Evolutionary conservation across 495 filamentous ascomycete genomes (phyloP), one percentile per base, ranked within the genome.

Genomic region (Aspergillus panamensis): DNA sequence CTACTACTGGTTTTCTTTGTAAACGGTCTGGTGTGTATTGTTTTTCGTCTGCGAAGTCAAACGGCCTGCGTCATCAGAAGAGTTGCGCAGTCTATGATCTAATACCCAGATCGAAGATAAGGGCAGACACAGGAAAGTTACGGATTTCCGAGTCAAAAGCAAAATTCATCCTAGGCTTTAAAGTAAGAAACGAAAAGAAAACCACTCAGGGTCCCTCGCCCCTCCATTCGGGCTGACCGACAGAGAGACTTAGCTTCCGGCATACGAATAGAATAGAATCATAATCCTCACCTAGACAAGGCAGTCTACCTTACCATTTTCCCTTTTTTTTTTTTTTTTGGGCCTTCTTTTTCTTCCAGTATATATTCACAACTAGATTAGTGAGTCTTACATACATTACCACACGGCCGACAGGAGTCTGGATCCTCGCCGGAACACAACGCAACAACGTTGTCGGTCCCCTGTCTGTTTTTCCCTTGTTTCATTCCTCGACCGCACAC

Each of bases 401-500:
- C 17, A n/a, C 6, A 13, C n/a, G 42, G 7, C 16, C 42, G 14
- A 45, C 8, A 45, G 42, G 42, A 45, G 42, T 45, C 42, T 45
- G 42, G 42, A 45, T 19, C 14, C n/a, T 44, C 14, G 42, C 42
- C 5, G n/a, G 45, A 19, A 48, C 21, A 30, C 47, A 13, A 29
- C 4, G 16, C 20, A 30, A 49, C 47, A 9, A 19, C 14, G 5
- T 47, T 47, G 43, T 49, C 47, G 10, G 4, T 14, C 47, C 19
- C 16, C 47, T 31, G 8, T 13, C 47, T 31, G 10, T 49, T 31
- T 49, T 20, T 31, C 25, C 12, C 25, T 30, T 54, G 16, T 13
- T 29, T 12, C 39, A 32, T 29, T 32, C 48, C 8, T 40, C 43
- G 17, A 17, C 48, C 53, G n/a, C 44, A 35, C 55, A 56, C 45